phyloP scores from a whole-genome alignment of 192 early-diverging fungal species.

The Podila clonocystis region DNA sequence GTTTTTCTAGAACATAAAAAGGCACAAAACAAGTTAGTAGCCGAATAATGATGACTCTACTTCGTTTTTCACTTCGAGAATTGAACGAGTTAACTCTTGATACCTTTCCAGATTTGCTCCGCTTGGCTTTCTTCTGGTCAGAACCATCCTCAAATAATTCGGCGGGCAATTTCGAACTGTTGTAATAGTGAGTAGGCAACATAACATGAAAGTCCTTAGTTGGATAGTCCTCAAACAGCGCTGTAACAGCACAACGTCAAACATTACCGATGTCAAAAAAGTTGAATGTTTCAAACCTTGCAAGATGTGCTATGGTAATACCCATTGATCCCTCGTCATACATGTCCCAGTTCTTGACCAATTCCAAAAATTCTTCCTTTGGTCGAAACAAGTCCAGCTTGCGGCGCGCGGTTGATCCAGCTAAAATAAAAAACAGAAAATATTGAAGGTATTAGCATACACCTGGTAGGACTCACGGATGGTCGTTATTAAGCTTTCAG shows the following conservation, averaged over 20 bases:
- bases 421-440: constrained; percentile 23
- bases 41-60: too few relatives aligned
- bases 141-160: constrained; percentile 52
- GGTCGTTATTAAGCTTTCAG: neutral
- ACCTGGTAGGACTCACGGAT: neutral
- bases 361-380: constrained; percentile 81
- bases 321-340: constrained; percentile 76
- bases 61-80: neutral
- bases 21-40: neutral
- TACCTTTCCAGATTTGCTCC: constrained; percentile 53
- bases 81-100: neutral
- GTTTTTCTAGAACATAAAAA: constrained; percentile 18
- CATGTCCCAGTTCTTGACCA: constrained; percentile 86
- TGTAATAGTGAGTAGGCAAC: neutral
- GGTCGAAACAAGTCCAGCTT: constrained; percentile 85
- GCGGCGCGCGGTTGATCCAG: constrained; percentile 58
- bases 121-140: constrained; percentile 49
- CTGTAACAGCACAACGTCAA: neutral
- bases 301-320: constrained; percentile 68
- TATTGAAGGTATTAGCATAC: neutral
- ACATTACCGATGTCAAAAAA: neutral
- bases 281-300: constrained; percentile 51
- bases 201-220: neutral
- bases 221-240: neutral
- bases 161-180: constrained; percentile 43